Percentiles rank a stretch among this genome's conserved stretches.
Evolutionary conservation across 2,329 filamentous ascomycete genomes (phyloP).

Genomic region (Ambrosiella xylebori): DNA sequence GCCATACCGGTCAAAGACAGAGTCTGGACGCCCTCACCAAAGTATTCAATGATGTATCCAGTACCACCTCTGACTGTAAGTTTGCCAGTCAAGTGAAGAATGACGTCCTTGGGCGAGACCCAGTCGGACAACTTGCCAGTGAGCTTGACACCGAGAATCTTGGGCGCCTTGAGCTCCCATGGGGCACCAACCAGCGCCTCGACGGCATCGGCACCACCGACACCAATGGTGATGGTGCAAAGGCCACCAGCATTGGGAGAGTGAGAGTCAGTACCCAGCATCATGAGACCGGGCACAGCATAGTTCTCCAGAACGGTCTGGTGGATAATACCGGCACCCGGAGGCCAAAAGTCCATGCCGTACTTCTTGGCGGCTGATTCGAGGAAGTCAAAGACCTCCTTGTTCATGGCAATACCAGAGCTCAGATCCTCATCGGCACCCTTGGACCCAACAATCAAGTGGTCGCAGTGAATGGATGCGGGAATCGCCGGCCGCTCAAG

Average conservation of each 20-base stretch:
- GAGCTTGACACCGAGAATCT: slow-evolving; percentile 70
- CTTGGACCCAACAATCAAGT: slow-evolving; percentile 90
- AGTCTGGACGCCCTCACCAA: slow-evolving; percentile 74
- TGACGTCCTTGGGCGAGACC: slow-evolving; percentile 91
- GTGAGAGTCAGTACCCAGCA: slow-evolving; percentile 95
- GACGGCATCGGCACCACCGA: slow-evolving; percentile 91
- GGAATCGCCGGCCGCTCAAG: slow-evolving; percentile 80
- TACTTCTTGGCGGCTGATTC: slow-evolving; percentile 84
- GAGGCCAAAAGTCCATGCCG: slow-evolving; percentile 91
- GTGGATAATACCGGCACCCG: slow-evolving; percentile 88
- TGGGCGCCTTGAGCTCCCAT: slow-evolving; percentile 94
- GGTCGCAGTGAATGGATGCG: slow-evolving; percentile 95
- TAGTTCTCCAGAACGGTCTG: slow-evolving; percentile 98
- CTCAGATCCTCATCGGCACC: slow-evolving; percentile 76
- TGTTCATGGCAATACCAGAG: slow-evolving; percentile 75
- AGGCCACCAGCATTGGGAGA: slow-evolving; percentile 94
- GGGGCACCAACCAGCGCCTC: slow-evolving; percentile 91
- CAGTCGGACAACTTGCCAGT: slow-evolving; percentile 74
- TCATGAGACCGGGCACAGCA: slow-evolving; percentile 91
- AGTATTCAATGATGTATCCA: slow-evolving; percentile 87
- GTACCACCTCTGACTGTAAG: slow-evolving; percentile 89
- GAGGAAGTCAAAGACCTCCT: slow-evolving; percentile 94
- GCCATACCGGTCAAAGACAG: slow-evolving; percentile 88
- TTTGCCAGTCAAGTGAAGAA: slow-evolving; percentile 72
- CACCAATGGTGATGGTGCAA: slow-evolving; percentile 86